Evolutionary conservation across 768 basidiomycete genomes (phyloP), one percentile per base, ranked within the genome.

Genomic region (Dentipellis sp.): DNA sequence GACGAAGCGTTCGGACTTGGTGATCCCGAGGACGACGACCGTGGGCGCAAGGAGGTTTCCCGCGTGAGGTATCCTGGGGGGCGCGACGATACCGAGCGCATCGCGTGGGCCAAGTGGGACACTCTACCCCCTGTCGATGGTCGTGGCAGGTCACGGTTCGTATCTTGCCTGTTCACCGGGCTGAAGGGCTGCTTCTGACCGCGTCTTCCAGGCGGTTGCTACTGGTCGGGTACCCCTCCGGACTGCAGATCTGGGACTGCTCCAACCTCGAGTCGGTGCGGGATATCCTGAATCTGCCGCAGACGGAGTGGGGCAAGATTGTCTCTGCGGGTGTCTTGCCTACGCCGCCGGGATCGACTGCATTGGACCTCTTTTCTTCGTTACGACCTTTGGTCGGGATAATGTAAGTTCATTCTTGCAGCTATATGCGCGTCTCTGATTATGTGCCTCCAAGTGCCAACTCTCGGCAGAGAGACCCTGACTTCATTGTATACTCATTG

Each of bases 181-280:
- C 6, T 29, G 29, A 29, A 29, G 29, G 29, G 11, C 39, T 10
- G 39, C 9, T 53, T 56, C 55, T 53, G 35, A 60, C 23, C 17
- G 42, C 10, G 37, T 35, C 45, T 12, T 29, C 11, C 36, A 77
- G 78, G 45, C 71, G 74, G 22, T 61, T 83, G 6, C 72, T 84
- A 10, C 65, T 85, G 52, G 68, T 84, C 14, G 82, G 75, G 4
- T 85, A 84, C 64, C 58, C 64, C 35, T 68, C 70, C 12, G 78
- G 79, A 5, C 62, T 86, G 40, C 79, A 84, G 63, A 71, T 84
- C 17, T 86, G 83, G 83, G 82, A 85, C 60, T 80, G 79, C 61
- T 73, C 77, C 11, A 72, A 78, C 57, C 66, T 86, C 9, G 77
- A 69, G 54, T 61, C 75, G 1, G 73, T 82, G 6, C 66, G 68